Percentiles rank a stretch among this genome's conserved stretches.
Conservation (phyloP, 2,329 filamentous ascomycete species). For the Fusarium sp. region DNA sequence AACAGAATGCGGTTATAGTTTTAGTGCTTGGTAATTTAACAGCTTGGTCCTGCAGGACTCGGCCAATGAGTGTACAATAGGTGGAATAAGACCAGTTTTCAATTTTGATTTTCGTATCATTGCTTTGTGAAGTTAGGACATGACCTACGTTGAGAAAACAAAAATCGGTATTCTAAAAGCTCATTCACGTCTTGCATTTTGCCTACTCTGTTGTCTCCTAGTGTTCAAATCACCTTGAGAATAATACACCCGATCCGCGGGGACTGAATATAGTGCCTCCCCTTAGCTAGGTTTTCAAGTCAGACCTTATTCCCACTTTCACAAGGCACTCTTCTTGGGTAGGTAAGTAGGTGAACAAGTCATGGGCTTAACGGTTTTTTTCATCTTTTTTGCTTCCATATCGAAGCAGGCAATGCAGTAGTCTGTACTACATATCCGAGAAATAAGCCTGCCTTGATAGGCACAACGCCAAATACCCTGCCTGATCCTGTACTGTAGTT, state of each 20-base stretch:
- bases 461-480: slow-evolving; percentile 44
- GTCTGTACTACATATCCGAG: slow-evolving; percentile 34
- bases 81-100: slow-evolving; percentile 36
- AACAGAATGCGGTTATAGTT: slow-evolving; percentile 35
- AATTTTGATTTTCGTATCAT: neutral
- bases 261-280: neutral
- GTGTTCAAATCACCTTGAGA: neutral
- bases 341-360: neutral
- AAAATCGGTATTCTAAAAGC: neutral
- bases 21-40: slow-evolving; percentile 11
- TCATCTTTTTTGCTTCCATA: slow-evolving; percentile 40
- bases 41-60: neutral
- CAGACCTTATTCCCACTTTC: neutral
- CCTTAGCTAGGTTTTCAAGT: neutral
- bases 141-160: neutral
- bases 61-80: slow-evolving; percentile 36
- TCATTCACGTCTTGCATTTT: neutral
- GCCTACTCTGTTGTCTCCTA: neutral
- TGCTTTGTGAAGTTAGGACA: neutral
- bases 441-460: slow-evolving; percentile 38
- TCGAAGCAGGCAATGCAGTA: slow-evolving; percentile 39
- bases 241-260: neutral
- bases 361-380: slow-evolving; percentile 38
- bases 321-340: neutral
- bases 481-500: slow-evolving; percentile 39